phyloP scores from a whole-genome alignment of 345 rosid species.

The thale cress (Arabidopsis thaliana) region TAIR10.1 NC_003076.8:26139001-26139500 shows the following conservation, averaged over 20 bases:
- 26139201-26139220: constrained; percentile 21
- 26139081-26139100: not conserved
- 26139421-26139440: not conserved
- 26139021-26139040: not conserved
- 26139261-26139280: constrained; percentile 45
- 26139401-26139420: constrained; percentile 23
- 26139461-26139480: constrained; percentile 51
- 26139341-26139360: constrained; percentile 5
- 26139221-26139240: constrained; percentile 39
- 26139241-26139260: constrained; percentile 44
- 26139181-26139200: constrained; percentile 16
- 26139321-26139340: not conserved
- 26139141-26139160: not conserved
- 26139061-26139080: not conserved
- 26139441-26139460: constrained; percentile 30
- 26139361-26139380: not conserved
- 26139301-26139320: too few relatives aligned
- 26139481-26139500: constrained; percentile 48
- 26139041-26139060: not conserved
- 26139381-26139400: constrained; percentile 19
- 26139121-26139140: not conserved
- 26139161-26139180: not conserved
- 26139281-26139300: constrained; percentile 41
- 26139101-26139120: not conserved
- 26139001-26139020: not conserved